Evolutionary conservation across 2,329 filamentous ascomycete genomes (phyloP), one percentile per base, ranked within the genome.

Genomic region (Metarhizium brunneum): DNA sequence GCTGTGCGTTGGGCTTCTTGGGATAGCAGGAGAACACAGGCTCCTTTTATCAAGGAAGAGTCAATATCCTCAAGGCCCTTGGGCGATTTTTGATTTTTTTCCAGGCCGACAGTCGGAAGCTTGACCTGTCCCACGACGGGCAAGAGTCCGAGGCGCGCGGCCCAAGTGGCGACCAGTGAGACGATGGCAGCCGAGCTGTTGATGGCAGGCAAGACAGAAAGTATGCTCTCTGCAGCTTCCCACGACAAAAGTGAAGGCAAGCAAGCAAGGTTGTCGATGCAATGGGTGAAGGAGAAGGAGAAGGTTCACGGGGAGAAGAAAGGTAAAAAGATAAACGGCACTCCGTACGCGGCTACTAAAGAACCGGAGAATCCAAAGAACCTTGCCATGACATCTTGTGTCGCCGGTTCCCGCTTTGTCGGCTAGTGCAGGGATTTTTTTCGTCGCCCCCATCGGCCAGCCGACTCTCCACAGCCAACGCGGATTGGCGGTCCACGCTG

Each of bases 341-440:
- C 16, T 8, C 42, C 18, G 16, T 25, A 35, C 48, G 51, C 47
- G 51, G 48, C 29, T 48, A 36, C 45, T 11, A 48, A 25, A 25
- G 25, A 25, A 4, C 25, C 13, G 16, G 11, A 6, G 35, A 36
- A 43, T n/a, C 16, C 40, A 6, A 43, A 25, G 40, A 43, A 18
- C 40, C 42, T 20, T 45, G 42, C 4, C 42, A 16, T 45, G 42
- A 14, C 45, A 48, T 52, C 25, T 25, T 35, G 29, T 11, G 42
- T 47, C 32, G 54, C 20, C 54, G 43, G 50, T 42, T 56, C 50
- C 52, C 53, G 49, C 49, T 48, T 54, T 55, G 49, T 56, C 56
- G 56, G 47, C 40, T 43, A 49, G 16, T 49, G 50, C 47, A 55
- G 56, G 56, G 50, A 25, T 50, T 35, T 42, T 56, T 40, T 8